Conservation (phyloP, 345 rosid species). For the Euphorbia tirucalli region DNA sequence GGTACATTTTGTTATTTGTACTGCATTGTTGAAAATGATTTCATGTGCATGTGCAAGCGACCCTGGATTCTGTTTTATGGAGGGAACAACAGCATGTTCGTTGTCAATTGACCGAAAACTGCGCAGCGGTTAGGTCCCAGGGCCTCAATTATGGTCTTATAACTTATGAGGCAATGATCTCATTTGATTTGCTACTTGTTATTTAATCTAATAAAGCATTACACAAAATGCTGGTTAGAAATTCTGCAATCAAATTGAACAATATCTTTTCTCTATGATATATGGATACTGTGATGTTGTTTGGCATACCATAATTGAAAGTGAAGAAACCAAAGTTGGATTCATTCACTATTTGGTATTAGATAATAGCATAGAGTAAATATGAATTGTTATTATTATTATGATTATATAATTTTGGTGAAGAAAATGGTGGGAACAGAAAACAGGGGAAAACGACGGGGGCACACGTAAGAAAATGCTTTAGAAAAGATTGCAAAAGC, state of each 20-base stretch:
- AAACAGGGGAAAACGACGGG: constrained; percentile 28
- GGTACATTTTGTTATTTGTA: not conserved
- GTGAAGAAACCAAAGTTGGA: too few relatives aligned
- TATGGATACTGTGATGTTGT: too few relatives aligned
- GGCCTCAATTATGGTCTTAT: not conserved
- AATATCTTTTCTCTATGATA: too few relatives aligned
- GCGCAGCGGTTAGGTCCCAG: not conserved
- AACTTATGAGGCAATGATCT: too few relatives aligned
- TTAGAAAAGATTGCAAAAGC: constrained; percentile 38
- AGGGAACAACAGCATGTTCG: not conserved
- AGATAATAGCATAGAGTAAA: too few relatives aligned
- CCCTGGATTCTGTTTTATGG: constrained; percentile 6
- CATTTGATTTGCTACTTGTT: not conserved
- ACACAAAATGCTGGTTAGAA: too few relatives aligned
- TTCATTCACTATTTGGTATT: too few relatives aligned
- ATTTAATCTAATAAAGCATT: too few relatives aligned
- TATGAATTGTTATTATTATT: too few relatives aligned
- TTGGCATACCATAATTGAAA: too few relatives aligned
- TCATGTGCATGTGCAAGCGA: not conserved
- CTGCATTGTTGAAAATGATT: not conserved
- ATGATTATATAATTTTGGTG: too few relatives aligned
- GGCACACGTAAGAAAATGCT: constrained; percentile 15
- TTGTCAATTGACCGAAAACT: constrained; percentile 2
- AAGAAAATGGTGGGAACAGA: constrained; percentile 35
- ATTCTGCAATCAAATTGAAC: too few relatives aligned